These are phyloP conservation scores for Penicillium frequentans DNA, from an alignment of 2,329 filamentous ascomycete species.

Conservation along the genomic window DNA sequence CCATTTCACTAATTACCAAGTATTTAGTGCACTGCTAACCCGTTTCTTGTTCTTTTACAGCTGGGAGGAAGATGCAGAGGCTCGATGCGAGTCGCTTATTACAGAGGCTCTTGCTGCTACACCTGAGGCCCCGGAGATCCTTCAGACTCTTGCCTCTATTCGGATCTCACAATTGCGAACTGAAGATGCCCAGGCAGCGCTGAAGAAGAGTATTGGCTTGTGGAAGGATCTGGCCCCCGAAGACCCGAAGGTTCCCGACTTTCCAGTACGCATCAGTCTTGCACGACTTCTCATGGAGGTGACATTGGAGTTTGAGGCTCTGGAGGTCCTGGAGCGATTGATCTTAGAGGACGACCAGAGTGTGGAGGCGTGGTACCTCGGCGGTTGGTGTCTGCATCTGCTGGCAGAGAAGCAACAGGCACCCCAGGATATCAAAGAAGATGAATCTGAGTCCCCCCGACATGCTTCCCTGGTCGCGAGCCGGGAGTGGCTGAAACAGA, in stretches of 20 bases:
- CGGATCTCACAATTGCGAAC: constrained; percentile 80
- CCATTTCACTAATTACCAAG: not conserved
- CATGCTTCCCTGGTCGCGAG: constrained; percentile 69
- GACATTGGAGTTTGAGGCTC: constrained; percentile 78
- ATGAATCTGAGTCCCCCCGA: constrained; percentile 52
- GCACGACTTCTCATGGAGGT: constrained; percentile 87
- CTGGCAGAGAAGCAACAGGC: constrained; percentile 50
- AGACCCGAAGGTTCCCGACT: constrained; percentile 76
- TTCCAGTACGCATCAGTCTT: constrained; percentile 79
- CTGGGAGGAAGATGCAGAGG: constrained; percentile 86
- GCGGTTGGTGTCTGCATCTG: constrained; percentile 88
- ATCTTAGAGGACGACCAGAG: constrained; percentile 88
- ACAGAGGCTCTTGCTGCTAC: constrained; percentile 87
- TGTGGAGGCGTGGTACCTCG: constrained; percentile 95
- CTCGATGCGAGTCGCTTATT: constrained; percentile 80
- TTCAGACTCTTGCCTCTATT: constrained; percentile 93
- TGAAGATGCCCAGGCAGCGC: constrained; percentile 77
- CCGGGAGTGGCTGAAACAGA: constrained; percentile 78
- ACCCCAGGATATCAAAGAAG: constrained; percentile 34
- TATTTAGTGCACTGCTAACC: not conserved
- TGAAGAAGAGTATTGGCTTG: constrained; percentile 74
- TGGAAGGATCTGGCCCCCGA: constrained; percentile 78
- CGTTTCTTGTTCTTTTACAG: constrained; percentile 26
- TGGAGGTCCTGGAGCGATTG: constrained; percentile 80
- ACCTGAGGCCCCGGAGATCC: constrained; percentile 79